Percentiles rank a stretch among this genome's conserved stretches.
Conservation (phyloP, 2,329 filamentous ascomycete species). For the Ascochyta rabiei region DNA sequence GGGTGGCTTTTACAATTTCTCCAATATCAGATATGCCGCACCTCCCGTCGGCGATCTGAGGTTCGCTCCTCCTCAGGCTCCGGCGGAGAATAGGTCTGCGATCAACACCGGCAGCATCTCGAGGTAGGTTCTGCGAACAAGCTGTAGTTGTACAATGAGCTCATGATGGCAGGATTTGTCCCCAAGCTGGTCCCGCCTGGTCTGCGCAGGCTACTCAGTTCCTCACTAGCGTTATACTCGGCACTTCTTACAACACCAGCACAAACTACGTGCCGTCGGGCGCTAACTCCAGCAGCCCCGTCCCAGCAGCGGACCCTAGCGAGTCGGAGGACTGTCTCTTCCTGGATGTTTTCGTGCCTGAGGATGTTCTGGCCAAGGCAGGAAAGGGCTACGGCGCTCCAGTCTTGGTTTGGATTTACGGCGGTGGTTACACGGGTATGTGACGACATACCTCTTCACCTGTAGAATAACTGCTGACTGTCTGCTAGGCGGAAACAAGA, state of each 20-base stretch:
- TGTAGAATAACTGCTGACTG: background rate
- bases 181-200: slow-evolving; percentile 54
- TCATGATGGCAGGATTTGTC: slow-evolving; percentile 37
- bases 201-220: slow-evolving; percentile 39
- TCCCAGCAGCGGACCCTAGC: slow-evolving; percentile 31
- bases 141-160: background rate
- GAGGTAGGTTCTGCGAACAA: slow-evolving; percentile 27
- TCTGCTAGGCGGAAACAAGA: slow-evolving; percentile 47
- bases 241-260: slow-evolving; percentile 38
- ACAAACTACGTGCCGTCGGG: slow-evolving; percentile 30
- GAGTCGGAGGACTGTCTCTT: slow-evolving; percentile 57
- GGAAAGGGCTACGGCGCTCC: slow-evolving; percentile 46
- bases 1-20: slow-evolving; percentile 59
- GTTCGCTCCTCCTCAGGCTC: slow-evolving; percentile 56
- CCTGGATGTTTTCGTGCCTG: slow-evolving; percentile 55
- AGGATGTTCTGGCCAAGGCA: slow-evolving; percentile 44
- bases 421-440: slow-evolving; percentile 35
- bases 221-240: slow-evolving; percentile 38
- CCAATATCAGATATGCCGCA: slow-evolving; percentile 63
- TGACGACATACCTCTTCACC: background rate
- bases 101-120: slow-evolving; percentile 54
- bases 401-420: slow-evolving; percentile 60
- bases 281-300: slow-evolving; percentile 33
- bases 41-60: slow-evolving; percentile 59
- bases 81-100: slow-evolving; percentile 50